Conservation (phyloP, 805 yeast species). For the Candida nitratophila region DNA sequence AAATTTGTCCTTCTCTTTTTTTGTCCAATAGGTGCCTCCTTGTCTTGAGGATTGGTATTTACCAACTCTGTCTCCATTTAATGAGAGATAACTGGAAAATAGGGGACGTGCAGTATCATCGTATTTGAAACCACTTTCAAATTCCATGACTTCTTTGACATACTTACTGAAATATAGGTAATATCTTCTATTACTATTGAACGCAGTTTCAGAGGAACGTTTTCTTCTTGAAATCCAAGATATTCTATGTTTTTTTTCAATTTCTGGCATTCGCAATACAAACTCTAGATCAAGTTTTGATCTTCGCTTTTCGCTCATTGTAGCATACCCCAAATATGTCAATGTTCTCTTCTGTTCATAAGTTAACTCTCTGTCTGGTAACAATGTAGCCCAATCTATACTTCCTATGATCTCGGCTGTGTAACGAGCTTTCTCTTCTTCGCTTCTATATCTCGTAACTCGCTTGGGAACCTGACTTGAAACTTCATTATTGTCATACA, state of each 20-base stretch:
- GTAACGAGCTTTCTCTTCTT: too few relatives aligned
- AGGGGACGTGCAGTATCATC: not conserved
- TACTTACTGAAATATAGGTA: too few relatives aligned
- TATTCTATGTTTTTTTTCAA: too few relatives aligned
- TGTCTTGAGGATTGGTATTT: conserved; percentile 5
- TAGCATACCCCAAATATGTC: not conserved
- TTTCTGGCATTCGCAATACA: not conserved
- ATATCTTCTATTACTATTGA: not conserved
- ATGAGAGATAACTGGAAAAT: not conserved
- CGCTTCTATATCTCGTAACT: too few relatives aligned
- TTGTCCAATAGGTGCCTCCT: conserved; percentile 37
- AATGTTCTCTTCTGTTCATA: too few relatives aligned
- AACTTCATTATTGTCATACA: too few relatives aligned
- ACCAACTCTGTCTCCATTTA: not conserved
- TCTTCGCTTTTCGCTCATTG: not conserved
- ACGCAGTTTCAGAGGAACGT: too few relatives aligned
- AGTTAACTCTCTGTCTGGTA: not conserved
- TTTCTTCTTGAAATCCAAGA: too few relatives aligned
- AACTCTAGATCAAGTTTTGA: not conserved
- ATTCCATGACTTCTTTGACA: not conserved
- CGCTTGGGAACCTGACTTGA: too few relatives aligned
- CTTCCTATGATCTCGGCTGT: too few relatives aligned
- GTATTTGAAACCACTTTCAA: not conserved
- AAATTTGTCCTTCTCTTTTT: conserved; percentile 42
- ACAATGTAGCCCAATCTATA: not conserved